These are phyloP conservation scores for Trametes versicolor DNA, from an alignment of 1,284 basidiomycete genomes.

Conservation along the genomic window DNA sequence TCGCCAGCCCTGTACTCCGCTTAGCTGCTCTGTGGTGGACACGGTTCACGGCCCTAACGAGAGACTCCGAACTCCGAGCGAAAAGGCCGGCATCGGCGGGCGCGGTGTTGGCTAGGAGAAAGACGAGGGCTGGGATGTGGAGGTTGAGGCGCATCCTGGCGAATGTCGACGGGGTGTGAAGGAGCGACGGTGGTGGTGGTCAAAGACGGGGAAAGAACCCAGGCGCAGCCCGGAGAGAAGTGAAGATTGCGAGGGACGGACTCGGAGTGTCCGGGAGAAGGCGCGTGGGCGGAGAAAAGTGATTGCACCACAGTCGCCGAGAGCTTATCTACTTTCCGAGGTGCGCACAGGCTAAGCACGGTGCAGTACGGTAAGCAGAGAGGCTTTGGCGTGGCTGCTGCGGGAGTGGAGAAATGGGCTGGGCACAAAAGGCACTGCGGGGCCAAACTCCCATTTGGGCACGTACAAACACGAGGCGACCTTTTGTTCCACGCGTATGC, in stretches of 20 bases:
- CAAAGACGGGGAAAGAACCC: constrained; percentile 17
- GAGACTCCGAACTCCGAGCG: constrained; percentile 50
- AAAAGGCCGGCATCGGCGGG: constrained; percentile 51
- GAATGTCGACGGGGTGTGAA: constrained; percentile 6
- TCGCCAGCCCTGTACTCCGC: constrained; percentile 67
- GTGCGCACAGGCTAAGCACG: background rate
- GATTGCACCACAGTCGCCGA: constrained; percentile 6
- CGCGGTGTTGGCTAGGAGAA: constrained; percentile 43
- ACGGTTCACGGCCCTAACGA: constrained; percentile 41
- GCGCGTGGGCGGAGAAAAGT: constrained; percentile 19
- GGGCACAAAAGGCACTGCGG: constrained; percentile 31
- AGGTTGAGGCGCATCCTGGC: constrained; percentile 39
- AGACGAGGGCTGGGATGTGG: constrained; percentile 38
- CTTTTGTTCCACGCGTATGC: constrained; percentile 26
- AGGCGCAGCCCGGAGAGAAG: constrained; percentile 29
- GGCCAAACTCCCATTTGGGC: constrained; percentile 12
- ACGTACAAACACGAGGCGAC: constrained; percentile 26
- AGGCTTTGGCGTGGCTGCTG: constrained; percentile 26
- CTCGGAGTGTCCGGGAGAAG: constrained; percentile 22
- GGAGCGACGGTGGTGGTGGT: constrained; percentile 16
- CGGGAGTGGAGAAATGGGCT: constrained; percentile 23
- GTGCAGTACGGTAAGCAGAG: constrained; percentile 11
- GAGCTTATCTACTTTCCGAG: constrained; percentile 21
- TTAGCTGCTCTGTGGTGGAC: constrained; percentile 55
- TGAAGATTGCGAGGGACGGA: constrained; percentile 28